Conservation (phyloP, 208 protist species). For the Leishmania lainsoni region DNA sequence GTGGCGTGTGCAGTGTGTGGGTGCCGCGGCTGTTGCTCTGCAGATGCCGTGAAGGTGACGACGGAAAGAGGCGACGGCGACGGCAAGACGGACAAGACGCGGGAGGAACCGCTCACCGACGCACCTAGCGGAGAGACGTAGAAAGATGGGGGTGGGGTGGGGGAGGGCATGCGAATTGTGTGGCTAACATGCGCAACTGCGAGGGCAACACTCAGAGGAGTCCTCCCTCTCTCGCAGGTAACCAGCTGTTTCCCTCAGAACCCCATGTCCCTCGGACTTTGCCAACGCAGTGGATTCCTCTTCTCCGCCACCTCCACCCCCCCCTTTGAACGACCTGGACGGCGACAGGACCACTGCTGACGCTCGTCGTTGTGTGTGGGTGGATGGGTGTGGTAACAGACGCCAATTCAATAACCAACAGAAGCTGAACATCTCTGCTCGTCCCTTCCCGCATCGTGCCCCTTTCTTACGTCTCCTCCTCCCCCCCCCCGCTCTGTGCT, state of each 20-base stretch:
- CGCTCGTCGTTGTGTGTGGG: background rate
- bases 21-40: slow-evolving; percentile 74
- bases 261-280: too few relatives aligned
- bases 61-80: background rate
- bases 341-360: background rate
- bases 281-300: too few relatives aligned
- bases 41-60: slow-evolving; percentile 31
- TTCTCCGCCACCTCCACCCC: background rate
- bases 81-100: background rate
- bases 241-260: too few relatives aligned
- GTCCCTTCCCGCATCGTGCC: too few relatives aligned
- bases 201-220: background rate
- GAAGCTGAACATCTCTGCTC: too few relatives aligned
- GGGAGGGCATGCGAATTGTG: background rate
- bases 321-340: background rate
- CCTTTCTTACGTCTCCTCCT: too few relatives aligned
- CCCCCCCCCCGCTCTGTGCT: background rate
- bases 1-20: slow-evolving; percentile 79
- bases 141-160: background rate
- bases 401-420: too few relatives aligned
- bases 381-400: too few relatives aligned
- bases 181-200: background rate
- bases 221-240: background rate
- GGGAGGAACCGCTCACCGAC: background rate
- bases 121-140: slow-evolving; percentile 2